These are phyloP conservation scores for Glycine soja DNA, from an alignment of 306 rosid genomes.

Conservation along the genomic window DNA sequence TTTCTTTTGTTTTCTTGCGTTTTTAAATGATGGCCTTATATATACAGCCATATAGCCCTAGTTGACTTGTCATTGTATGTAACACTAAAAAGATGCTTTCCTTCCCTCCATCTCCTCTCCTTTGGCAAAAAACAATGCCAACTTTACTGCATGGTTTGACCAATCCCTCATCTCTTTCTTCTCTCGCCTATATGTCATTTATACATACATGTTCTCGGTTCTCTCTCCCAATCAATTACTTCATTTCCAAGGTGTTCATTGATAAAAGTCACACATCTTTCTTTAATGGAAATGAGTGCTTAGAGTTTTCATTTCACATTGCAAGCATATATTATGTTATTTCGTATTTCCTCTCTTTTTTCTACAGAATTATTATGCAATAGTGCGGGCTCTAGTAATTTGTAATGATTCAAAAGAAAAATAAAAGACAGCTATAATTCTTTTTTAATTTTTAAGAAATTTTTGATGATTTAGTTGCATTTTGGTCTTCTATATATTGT, in stretches of 20 bases:
- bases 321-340: too few relatives aligned
- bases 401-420: too few relatives aligned
- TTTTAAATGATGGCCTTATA: constrained; percentile 46
- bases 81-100: constrained; percentile 38
- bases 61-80: constrained; percentile 64
- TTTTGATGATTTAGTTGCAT: background rate
- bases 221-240: background rate
- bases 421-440: too few relatives aligned
- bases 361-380: too few relatives aligned
- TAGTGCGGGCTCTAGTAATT: too few relatives aligned
- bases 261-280: background rate
- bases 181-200: background rate
- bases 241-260: constrained; percentile 40
- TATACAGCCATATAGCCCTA: constrained; percentile 29
- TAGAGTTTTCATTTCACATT: too few relatives aligned
- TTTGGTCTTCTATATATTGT: too few relatives aligned
- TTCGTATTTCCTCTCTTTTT: too few relatives aligned
- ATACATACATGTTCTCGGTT: too few relatives aligned
- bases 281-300: background rate
- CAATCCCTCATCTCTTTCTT: constrained; percentile 20
- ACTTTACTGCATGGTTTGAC: constrained; percentile 61
- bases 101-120: background rate
- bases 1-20: too few relatives aligned
- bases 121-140: constrained; percentile 45
- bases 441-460: too few relatives aligned